Evolutionary conservation across 129 eudicot species (phyloP), one percentile per base, ranked within the genome.

Genomic region (Flaveria linearis): DNA sequence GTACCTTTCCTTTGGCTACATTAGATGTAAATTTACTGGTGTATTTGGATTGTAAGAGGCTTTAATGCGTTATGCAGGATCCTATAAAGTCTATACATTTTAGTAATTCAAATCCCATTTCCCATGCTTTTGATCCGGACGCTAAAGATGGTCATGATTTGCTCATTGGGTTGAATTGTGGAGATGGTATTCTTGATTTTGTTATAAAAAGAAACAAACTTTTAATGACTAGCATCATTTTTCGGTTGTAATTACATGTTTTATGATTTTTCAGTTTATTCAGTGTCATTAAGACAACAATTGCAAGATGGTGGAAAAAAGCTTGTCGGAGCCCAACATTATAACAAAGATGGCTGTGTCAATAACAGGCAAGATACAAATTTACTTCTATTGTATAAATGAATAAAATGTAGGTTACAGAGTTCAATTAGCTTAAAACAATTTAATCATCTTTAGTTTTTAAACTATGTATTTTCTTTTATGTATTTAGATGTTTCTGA

Each of bases 131-230:
- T 81, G 92, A 93, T 78, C 88, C 89, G 52, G 96, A 93, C 72
- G 89, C 92, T n/a, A 88, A 85, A 85, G 98, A 93, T 78, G 96
- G 98, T n/a, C 98, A 93, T 88, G 98, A 93, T 87, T 85, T 93
- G 84, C 98, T 93, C 72, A 87, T 93, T 76, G 98, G 98, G 36
- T 79, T 93, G 73, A 83, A 72, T 69, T 82, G 93, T 85, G 98
- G 98, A 80, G 98, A 93, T 82, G 97, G 98, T 93, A 93, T 77
- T 71, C 11, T 2, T 61, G 23, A 16, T 81, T 22, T 43, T n/a
- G 9, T 18, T 11, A 16, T 20, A 63, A 36, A 33, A 43, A 7
- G 10, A 58, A 18, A 43, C 13, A 11, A 71, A 30, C 16, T 74
- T 53, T 0, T 17, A 41, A 55, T 56, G 45, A 52, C 26, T 49